A percentile compares a stretch with the other conserved stretches of the same genome.
Conservation (phyloP, 208 protist species). For the Leptomonas seymouri region DNA sequence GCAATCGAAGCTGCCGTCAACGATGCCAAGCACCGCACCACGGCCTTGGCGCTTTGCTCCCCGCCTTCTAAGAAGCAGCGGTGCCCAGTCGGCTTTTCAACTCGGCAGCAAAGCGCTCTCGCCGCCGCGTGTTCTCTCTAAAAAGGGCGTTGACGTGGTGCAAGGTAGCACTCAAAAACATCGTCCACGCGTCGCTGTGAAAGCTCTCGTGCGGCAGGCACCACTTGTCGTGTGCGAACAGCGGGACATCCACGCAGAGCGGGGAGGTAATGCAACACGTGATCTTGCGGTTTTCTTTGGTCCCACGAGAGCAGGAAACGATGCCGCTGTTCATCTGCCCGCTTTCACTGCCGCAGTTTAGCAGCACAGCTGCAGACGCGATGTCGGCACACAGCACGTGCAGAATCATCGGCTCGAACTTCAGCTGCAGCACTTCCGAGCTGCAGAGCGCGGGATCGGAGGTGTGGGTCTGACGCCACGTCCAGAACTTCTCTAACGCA, state of each 20-base stretch:
- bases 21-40: no score
- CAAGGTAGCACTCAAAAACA: conserved; percentile 39
- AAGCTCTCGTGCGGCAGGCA: conserved; percentile 36
- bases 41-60: neutral
- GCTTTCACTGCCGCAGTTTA: conserved; percentile 77
- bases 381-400: conserved; percentile 71
- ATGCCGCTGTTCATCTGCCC: conserved; percentile 82
- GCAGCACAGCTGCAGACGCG: conserved; percentile 51
- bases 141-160: conserved; percentile 70
- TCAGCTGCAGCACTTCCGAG: conserved; percentile 78
- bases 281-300: conserved; percentile 56
- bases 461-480: conserved; percentile 42
- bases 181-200: conserved; percentile 30
- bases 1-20: no score
- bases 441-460: conserved; percentile 19
- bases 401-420: conserved; percentile 89
- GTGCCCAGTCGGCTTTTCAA: conserved; percentile 13
- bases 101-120: conserved; percentile 40
- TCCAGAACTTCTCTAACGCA: conserved; percentile 42
- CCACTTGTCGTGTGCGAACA: conserved; percentile 55
- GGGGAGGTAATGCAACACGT: conserved; percentile 83
- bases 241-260: conserved; percentile 62
- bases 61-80: neutral
- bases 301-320: conserved; percentile 64
- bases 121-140: conserved; percentile 55